Conservation (phyloP, 352 stramenopile species). For the Globisporangium mamillatum region DNA sequence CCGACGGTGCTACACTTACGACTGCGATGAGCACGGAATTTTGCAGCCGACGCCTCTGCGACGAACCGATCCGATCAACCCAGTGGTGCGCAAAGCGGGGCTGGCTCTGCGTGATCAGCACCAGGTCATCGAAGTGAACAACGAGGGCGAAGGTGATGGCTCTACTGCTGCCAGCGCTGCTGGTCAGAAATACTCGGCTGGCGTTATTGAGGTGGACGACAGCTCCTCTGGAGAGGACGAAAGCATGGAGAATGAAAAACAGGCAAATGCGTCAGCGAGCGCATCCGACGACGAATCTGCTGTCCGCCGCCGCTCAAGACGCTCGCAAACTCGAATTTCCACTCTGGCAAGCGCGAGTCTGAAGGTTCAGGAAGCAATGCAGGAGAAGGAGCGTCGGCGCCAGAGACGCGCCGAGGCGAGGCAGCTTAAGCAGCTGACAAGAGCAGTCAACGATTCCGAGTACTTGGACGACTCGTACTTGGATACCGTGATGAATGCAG, state of each 20-base stretch:
- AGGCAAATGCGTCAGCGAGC: constrained; percentile 12
- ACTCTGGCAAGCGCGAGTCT: constrained; percentile 58
- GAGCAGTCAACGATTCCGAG: constrained; percentile 52
- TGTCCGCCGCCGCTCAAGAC: constrained; percentile 46
- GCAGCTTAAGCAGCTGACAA: constrained; percentile 38
- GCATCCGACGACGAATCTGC: constrained; percentile 26
- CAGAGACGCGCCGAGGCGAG: constrained; percentile 21
- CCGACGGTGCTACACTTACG: constrained; percentile 87
- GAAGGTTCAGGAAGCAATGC: constrained; percentile 54
- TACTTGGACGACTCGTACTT: constrained; percentile 71
- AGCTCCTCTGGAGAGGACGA: constrained; percentile 21
- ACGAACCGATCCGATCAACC: constrained; percentile 57
- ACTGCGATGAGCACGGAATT: constrained; percentile 89
- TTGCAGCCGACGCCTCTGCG: constrained; percentile 46
- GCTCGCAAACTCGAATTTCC: constrained; percentile 61
- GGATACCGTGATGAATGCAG: constrained; percentile 23
- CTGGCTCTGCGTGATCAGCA: constrained; percentile 24
- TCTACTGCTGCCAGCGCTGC: not conserved
- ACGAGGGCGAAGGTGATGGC: not conserved
- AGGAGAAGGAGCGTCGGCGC: constrained; percentile 40
- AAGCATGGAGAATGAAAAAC: constrained; percentile 24
- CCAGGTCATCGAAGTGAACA: constrained; percentile 3
- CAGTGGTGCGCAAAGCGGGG: constrained; percentile 35
- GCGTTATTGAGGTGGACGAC: constrained; percentile 24
- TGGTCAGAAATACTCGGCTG: not conserved